Evolutionary conservation across 495 filamentous ascomycete species (phyloP).

Genomic region (Emericellopsis terricola): DNA sequence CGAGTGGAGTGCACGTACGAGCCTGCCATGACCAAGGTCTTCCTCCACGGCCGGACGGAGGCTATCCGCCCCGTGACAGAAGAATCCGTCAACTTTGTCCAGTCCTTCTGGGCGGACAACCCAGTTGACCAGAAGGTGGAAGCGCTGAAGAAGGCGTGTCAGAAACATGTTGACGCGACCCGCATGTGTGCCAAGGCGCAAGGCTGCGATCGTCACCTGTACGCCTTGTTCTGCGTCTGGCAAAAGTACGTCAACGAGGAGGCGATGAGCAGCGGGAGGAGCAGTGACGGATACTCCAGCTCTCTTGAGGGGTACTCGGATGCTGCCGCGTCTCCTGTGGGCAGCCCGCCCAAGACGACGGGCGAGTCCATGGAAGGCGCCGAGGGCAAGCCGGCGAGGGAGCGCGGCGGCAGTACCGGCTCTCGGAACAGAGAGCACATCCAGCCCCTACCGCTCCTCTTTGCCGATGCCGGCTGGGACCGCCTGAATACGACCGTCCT

Average conservation of each 20-base stretch:
- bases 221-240: conserved; percentile 91
- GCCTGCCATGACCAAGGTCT: conserved; percentile 94
- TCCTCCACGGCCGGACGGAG: conserved; percentile 85
- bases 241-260: conserved; percentile 73
- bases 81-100: conserved; percentile 71
- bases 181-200: conserved; percentile 79
- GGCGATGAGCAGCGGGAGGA: conserved; percentile 24
- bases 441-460: conserved; percentile 52
- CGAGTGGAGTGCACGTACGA: conserved; percentile 90
- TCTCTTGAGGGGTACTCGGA: conserved; percentile 32
- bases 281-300: conserved; percentile 38
- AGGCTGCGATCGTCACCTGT: conserved; percentile 87
- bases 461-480: conserved; percentile 84
- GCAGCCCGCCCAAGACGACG: conserved; percentile 38
- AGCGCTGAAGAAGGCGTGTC: conserved; percentile 61
- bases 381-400: conserved; percentile 11
- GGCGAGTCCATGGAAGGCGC: conserved; percentile 16
- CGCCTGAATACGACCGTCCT: conserved; percentile 87
- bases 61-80: conserved; percentile 74
- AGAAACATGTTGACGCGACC: conserved; percentile 64
- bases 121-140: conserved; percentile 69
- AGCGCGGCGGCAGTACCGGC: conserved; percentile 18
- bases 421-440: conserved; percentile 14
- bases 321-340: conserved; percentile 25
- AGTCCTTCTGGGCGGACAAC: conserved; percentile 88